Base-by-base conservation (phyloP, 2,329 filamentous ascomycete species). In the Microdochium nivale region DNA sequence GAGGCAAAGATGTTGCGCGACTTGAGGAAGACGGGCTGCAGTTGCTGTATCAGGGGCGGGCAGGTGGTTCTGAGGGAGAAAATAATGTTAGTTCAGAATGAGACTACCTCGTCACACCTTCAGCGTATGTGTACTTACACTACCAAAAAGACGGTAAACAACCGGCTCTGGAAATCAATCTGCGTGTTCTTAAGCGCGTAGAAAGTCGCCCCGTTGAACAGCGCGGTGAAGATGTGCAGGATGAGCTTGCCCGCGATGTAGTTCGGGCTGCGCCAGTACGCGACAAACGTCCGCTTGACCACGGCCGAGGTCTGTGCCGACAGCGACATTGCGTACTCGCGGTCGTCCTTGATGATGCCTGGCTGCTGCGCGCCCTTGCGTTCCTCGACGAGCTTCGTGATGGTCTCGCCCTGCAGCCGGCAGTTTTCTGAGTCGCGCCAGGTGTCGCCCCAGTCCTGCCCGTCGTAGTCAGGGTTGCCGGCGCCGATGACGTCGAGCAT, bases 61-160 rank as follows among this genome's bases (percentile, higher is more conserved):
- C 80, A 13, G 10, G 40, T 44, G 14, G 16, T 21, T 40, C n/a
- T n/a, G n/a, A n/a, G n/a, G n/a, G 35, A 78, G 56, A 94, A 87
- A 7, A 84, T 88, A 3, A 40, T 33, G 32, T 33, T 33, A 33
- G 32, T 33, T n/a, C n/a, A n/a, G n/a, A n/a, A n/a, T n/a, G n/a
- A n/a, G n/a, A n/a, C n/a, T n/a, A n/a, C n/a, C n/a, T n/a, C n/a
- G n/a, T n/a, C n/a, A n/a, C n/a, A n/a, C n/a, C n/a, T n/a, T n/a
- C n/a, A n/a, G n/a, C n/a, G n/a, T n/a, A n/a, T n/a, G n/a, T n/a
- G n/a, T 40, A 40, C 35, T n/a, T 11, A 16, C 3, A 91, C 73
- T 0, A 85, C 86, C 77, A 90, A 83, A 67, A 92, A 92, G 51
- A 86, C 75, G 9, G 84, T 83, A 68, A 92, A 91, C 9, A 91